Base-by-base conservation (phyloP, 1,139 yeast species). In the Komagataea norvegica region DNA sequence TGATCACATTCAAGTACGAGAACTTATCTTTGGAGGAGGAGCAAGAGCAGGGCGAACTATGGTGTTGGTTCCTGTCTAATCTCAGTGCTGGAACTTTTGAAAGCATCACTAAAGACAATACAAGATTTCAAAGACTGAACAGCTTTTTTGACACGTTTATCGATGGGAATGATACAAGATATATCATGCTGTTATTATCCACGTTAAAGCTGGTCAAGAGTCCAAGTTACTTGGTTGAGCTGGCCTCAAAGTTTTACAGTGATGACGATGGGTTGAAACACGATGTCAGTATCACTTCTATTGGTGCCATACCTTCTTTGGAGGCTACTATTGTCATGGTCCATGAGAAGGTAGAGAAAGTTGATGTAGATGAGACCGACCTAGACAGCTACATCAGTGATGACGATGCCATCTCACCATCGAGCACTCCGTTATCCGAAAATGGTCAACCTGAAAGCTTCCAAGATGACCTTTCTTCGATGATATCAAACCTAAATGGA, bases 31-130 rank as follows among this genome's bases (percentile, higher is more conserved):
- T 22, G 5, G 17, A 14, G 3, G 19, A 24, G 14, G 41, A 38
- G 25, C 29, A 34, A 22, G 21, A 19, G 19, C 23, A 31, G 8
- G 26, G 40, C 19, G 34, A 20, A 8, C 33, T 39, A 5, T 32
- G 40, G 45, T 30, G 31, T 13, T 40, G 45, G 45, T 37, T 37
- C 26, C 29, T 37, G n/a, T 14, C 40, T 6, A 36, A 33, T 13
- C 26, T 42, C n/a, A 36, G 32, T 16, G 29, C 34, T 8, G 45
- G 45, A 1, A 16, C 23, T 9, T 42, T 42, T 19, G 45, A 39
- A 25, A 16, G 27, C 15, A 37, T 42, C 8, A 32, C 38, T 6
- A 31, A 31, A 13, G 34, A 42, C 22, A 15, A 13, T 6, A 5
- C 17, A 1, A 39, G 27, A 17, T 27, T 36, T 5, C 15, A 33